phyloP scores from a whole-genome alignment of 2,329 filamentous ascomycete genomes.

The Chrysoporthe puriensis region DNA sequence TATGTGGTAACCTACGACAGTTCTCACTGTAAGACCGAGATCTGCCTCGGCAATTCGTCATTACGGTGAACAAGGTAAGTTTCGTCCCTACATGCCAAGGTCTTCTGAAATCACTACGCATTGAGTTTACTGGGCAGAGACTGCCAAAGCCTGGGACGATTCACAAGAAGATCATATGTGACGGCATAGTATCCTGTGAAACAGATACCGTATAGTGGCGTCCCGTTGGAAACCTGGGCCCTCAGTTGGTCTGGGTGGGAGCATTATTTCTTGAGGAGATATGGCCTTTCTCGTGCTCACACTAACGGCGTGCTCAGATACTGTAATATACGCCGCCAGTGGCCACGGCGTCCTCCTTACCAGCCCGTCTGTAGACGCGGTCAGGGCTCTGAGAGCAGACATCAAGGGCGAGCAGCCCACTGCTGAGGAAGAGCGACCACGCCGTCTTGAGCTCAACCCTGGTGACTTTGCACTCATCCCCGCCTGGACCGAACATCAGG shows the following conservation, averaged over 20 bases:
- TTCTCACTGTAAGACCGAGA: constrained; percentile 66
- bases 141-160: neutral
- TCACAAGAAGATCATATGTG: neutral
- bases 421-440: constrained; percentile 51
- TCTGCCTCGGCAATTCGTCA: constrained; percentile 68
- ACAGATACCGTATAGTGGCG: neutral
- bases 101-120: neutral
- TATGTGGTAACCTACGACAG: constrained; percentile 41
- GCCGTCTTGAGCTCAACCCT: constrained; percentile 58
- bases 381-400: constrained; percentile 24
- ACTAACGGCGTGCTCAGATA: constrained; percentile 49
- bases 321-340: constrained; percentile 67
- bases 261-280: neutral
- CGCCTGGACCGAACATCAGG: constrained; percentile 71
- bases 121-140: neutral
- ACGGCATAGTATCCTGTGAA: neutral
- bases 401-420: constrained; percentile 21
- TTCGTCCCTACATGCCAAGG: neutral
- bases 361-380: constrained; percentile 42
- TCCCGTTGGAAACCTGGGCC: neutral
- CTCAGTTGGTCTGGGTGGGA: neutral
- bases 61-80: constrained; percentile 68
- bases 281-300: constrained; percentile 3
- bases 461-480: constrained; percentile 75
- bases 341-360: constrained; percentile 66